Evolutionary conservation across 2,329 filamentous ascomycete species (phyloP).

Genomic region (Massarina eburnea): DNA sequence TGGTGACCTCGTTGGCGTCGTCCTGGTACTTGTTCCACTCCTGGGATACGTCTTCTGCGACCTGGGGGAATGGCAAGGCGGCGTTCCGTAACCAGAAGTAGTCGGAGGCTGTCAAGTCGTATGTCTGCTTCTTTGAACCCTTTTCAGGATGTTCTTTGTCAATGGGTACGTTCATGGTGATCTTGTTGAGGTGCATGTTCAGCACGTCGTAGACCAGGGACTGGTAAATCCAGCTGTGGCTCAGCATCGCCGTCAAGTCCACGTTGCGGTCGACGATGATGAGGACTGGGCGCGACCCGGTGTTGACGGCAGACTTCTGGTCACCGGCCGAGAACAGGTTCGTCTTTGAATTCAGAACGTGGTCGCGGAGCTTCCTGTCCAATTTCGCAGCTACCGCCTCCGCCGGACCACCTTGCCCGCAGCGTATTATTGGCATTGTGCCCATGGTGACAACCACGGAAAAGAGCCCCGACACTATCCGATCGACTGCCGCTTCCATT

Average conservation of each 20-base stretch:
- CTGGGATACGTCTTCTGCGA: conserved; percentile 92
- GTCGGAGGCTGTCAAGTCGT: conserved; percentile 85
- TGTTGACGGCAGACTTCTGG: conserved; percentile 58
- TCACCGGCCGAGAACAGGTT: conserved; percentile 80
- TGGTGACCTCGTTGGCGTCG: conserved; percentile 90
- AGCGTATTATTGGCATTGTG: conserved; percentile 94
- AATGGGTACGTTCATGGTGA: conserved; percentile 81
- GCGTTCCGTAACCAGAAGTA: conserved; percentile 98
- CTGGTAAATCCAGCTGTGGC: conserved; percentile 91
- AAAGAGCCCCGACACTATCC: conserved; percentile 94
- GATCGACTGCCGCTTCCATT: conserved; percentile 82
- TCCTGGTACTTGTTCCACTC: conserved; percentile 95
- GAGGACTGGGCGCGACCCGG: conserved; percentile 77
- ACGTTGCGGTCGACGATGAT: conserved; percentile 92
- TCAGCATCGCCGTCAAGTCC: conserved; percentile 97
- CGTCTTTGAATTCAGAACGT: conserved; percentile 96
- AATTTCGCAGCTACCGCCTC: conserved; percentile 94
- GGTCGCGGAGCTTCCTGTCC: conserved; percentile 92
- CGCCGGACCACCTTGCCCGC: conserved; percentile 87
- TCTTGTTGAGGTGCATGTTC: conserved; percentile 84
- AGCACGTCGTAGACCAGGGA: conserved; percentile 79
- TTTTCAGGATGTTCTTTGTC: conserved; percentile 77
- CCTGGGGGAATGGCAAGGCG: conserved; percentile 86
- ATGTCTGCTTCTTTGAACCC: conserved; percentile 80
- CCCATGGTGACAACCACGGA: conserved; percentile 99